A percentile compares a stretch with the other conserved stretches of the same genome.
These are phyloP conservation scores for Spinacia oleracea DNA, from an alignment of 179 eudicot species.

Conservation along the genomic window DNA sequence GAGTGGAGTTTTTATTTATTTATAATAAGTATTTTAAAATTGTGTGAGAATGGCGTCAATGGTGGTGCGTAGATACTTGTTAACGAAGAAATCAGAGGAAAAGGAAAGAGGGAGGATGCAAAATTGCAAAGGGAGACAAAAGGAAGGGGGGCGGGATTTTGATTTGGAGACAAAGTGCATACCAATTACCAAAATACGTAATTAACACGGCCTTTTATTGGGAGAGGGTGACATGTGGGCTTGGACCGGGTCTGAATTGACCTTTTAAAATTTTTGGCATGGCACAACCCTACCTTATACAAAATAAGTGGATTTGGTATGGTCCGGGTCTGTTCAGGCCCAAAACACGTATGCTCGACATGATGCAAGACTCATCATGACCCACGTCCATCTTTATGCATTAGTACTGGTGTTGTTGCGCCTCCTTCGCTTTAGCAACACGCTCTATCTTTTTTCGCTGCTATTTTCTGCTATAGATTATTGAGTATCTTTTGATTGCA, in stretches of 20 bases:
- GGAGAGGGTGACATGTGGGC: no score
- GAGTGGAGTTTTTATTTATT: not conserved
- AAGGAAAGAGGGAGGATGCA: not conserved
- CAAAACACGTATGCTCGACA: no score
- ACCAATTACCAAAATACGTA: not conserved
- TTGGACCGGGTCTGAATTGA: no score
- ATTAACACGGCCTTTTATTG: constrained; percentile 1
- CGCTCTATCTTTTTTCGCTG: not conserved
- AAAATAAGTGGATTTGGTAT: no score
- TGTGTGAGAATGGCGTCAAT: not conserved
- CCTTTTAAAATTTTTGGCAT: no score
- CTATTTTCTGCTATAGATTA: no score
- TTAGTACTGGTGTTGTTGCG: no score
- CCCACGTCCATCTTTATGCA: no score
- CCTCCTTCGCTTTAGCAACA: not conserved
- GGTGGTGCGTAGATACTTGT: not conserved
- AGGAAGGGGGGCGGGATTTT: constrained; percentile 16
- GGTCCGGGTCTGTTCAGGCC: no score
- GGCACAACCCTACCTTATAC: no score
- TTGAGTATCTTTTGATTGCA: no score
- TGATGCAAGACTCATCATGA: no score
- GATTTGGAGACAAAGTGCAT: not conserved
- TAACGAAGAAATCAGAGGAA: not conserved
- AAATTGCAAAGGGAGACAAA: not conserved
- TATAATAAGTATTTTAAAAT: not conserved